Evolutionary conservation across 345 rosid species (phyloP).

Genomic region (Aethionema arabicum): DNA sequence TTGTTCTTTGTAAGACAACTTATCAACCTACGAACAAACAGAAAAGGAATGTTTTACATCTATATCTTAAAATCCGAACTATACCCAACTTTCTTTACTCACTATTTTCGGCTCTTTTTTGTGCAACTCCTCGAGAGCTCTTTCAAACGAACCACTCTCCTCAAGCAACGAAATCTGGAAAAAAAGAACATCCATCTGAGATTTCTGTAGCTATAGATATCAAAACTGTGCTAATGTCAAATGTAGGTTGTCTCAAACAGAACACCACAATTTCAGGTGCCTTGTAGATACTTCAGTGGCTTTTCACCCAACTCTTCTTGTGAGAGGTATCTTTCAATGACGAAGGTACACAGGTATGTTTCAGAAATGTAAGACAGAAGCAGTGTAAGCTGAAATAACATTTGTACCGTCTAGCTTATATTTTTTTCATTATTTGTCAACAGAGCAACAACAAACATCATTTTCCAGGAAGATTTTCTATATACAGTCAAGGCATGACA

Average conservation of each 20-base stretch:
- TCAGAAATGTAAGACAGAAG: slow-evolving; percentile 4
- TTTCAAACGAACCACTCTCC: slow-evolving; percentile 66
- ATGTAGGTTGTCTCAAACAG: slow-evolving; percentile 12
- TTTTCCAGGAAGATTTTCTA: not conserved
- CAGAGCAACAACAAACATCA: not conserved
- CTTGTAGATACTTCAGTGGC: not conserved
- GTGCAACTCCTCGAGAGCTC: slow-evolving; percentile 80
- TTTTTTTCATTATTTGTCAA: not conserved
- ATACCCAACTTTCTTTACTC: slow-evolving; percentile 35
- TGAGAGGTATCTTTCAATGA: slow-evolving; percentile 2
- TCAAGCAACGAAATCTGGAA: slow-evolving; percentile 84
- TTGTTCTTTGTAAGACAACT: slow-evolving; percentile 78
- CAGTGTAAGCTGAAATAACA: not conserved
- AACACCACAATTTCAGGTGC: slow-evolving; percentile 7
- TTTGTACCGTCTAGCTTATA: slow-evolving; percentile 11
- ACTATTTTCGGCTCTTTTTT: slow-evolving; percentile 79
- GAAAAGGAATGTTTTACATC: slow-evolving; percentile 20
- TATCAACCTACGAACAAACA: slow-evolving; percentile 70
- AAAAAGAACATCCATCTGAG: not conserved
- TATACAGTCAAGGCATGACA: slow-evolving; percentile 12
- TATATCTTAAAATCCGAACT: slow-evolving; percentile 17
- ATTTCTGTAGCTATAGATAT: slow-evolving; percentile 15
- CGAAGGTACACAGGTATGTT: not conserved
- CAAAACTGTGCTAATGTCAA: slow-evolving; percentile 14
- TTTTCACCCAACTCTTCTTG: slow-evolving; percentile 2